phyloP scores from a whole-genome alignment of 352 stramenopile genomes.

The Phytophthora constricta region DNA sequence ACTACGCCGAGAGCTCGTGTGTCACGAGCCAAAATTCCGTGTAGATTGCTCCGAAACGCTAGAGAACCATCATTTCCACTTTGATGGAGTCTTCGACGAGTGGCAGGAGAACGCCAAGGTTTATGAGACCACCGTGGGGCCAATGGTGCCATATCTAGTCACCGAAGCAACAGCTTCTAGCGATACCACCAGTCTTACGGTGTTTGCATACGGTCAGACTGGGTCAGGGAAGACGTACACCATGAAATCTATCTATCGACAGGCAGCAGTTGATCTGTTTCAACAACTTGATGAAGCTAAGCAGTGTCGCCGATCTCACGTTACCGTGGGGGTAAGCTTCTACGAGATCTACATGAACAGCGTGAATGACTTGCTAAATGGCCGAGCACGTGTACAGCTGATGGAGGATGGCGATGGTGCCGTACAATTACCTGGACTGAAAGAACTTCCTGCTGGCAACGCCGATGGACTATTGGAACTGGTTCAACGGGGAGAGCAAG shows the following conservation, averaged over 20 bases:
- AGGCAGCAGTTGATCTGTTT: conserved; percentile 71
- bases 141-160: conserved; percentile 60
- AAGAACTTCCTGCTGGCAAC: conserved; percentile 77
- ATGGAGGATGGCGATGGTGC: conserved; percentile 93
- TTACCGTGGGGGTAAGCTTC: conserved; percentile 90
- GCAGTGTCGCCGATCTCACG: conserved; percentile 23
- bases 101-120: conserved; percentile 90
- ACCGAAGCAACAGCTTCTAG: conserved; percentile 12
- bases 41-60: conserved; percentile 74
- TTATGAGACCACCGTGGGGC: conserved; percentile 78
- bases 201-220: conserved; percentile 98
- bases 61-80: conserved; percentile 75
- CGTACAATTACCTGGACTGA: conserved; percentile 93
- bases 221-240: conserved; percentile 94
- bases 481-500: conserved; percentile 88
- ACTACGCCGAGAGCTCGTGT: conserved; percentile 57
- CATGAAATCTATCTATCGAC: conserved; percentile 87
- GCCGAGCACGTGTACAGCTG: conserved; percentile 86
- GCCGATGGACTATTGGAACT: conserved; percentile 90
- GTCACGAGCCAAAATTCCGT: conserved; percentile 77
- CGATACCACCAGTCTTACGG: conserved; percentile 72
- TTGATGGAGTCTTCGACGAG: conserved; percentile 94
- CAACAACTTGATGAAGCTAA: conserved; percentile 35
- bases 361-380: conserved; percentile 94
- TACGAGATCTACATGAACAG: conserved; percentile 98